Base-by-base conservation (phyloP, 345 rosid species). In the Eucalyptus curtisii region DNA sequence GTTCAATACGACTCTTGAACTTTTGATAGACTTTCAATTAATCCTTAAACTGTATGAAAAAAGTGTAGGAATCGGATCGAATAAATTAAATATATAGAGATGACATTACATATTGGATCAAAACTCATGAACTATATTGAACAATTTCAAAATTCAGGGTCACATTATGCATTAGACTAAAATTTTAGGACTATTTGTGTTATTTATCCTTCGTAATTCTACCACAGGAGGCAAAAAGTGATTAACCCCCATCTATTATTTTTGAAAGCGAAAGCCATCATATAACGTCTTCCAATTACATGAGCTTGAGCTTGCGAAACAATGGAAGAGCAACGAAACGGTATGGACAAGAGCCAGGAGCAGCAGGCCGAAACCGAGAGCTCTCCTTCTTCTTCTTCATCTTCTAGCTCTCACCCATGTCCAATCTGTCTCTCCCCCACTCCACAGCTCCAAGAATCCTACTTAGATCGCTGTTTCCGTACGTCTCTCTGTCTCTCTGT, bases 401-500 rank as follows among this genome's bases (percentile, higher is more conserved):
- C 91, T 16, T 89, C 68, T 13, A 88, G 91, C 5, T 49, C 90
- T 16, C 91, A 91, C 88, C 96, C 97, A 55, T 97, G 99, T 89
- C 99, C 99, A 31, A 95, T 98, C 89, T 98, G 98, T 93, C 96
- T 97, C 45, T 94, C 92, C 71, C 90, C 94, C 53, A 85, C 94
- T 37, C 57, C 79, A 25, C 79, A 61, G 27, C 88, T 90, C 86
- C 90, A 91, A 87, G 97, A 92, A 48, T 95, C 98, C 37, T 98
- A 96, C 90, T 95, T 97, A 11, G 99, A 98, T 89, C 91, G 89
- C 27, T 98, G 99, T 90, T 94, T 97, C 90, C 99, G 99, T 98
- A 91, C 30, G 93, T 89, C 61, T 90, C 89, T 88, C 50, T 19
- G 89, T 87, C 88, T 87, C 61, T 80, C 86, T 66, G 33, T 71